Conservation (phyloP, 2,329 filamentous ascomycete genomes). For the Endothia cerciana region DNA sequence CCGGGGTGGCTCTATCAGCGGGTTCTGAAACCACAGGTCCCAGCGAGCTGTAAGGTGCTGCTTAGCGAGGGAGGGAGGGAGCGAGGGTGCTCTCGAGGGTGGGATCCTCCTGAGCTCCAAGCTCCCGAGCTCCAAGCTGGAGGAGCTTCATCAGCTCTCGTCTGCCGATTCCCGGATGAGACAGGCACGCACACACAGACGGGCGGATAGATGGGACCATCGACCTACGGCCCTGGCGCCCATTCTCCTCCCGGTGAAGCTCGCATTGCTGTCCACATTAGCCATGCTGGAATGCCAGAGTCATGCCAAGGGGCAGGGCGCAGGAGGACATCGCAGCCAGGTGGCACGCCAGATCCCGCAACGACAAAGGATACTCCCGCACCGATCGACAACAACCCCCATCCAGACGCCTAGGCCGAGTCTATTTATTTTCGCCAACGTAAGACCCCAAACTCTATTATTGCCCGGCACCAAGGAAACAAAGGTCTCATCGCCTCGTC, state of each 20-base stretch:
- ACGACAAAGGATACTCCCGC: conserved; percentile 9
- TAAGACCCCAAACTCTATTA: conserved; percentile 3
- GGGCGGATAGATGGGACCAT: not conserved
- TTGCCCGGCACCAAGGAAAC: not conserved
- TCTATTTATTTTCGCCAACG: conserved; percentile 8
- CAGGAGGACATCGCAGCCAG: not conserved
- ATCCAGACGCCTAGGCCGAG: not conserved
- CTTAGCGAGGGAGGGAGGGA: not conserved
- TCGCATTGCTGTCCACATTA: not conserved
- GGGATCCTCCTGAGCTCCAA: not conserved
- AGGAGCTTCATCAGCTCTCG: not conserved
- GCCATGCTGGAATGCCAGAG: no score
- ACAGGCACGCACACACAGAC: not conserved
- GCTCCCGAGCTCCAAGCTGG: not conserved
- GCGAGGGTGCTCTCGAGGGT: not conserved
- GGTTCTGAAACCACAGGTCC: conserved; percentile 1
- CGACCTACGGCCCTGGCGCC: no score
- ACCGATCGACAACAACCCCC: conserved; percentile 1
- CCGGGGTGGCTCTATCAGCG: no score
- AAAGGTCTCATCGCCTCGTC: not conserved
- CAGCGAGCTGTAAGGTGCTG: not conserved
- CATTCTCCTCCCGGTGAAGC: no score
- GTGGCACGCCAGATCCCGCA: not conserved
- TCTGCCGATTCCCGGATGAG: not conserved
- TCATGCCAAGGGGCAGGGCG: no score